A percentile compares a stretch with the other conserved stretches of the same genome.
Evolutionary conservation across 164 flowering plant genomes (phyloP).

Genomic region (Tetrastigma voinierianum): DNA sequence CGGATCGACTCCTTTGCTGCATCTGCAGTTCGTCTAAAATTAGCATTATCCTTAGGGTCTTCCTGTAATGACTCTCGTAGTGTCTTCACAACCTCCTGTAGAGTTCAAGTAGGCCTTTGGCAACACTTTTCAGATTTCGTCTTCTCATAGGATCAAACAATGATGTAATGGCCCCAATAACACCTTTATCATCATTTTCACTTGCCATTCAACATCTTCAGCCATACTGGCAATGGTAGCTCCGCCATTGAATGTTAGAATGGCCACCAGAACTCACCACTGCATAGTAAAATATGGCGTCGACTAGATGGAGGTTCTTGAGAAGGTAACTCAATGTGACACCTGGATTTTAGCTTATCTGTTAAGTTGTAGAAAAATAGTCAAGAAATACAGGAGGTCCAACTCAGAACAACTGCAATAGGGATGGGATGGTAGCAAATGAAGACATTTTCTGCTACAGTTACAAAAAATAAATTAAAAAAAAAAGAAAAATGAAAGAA

Average conservation of each 20-base stretch:
- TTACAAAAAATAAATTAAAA: too few relatives aligned
- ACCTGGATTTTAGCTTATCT: constrained; percentile 41
- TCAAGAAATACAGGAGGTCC: constrained; percentile 8
- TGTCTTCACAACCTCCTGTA: constrained; percentile 82
- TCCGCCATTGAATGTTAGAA: constrained; percentile 27
- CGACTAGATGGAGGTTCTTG: constrained; percentile 26
- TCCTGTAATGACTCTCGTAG: constrained; percentile 80
- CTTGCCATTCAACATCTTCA: constrained; percentile 35
- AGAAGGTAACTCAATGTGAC: constrained; percentile 17
- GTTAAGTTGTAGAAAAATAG: constrained; percentile 28
- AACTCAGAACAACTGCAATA: neutral
- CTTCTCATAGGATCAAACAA: constrained; percentile 86
- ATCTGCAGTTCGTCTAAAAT: constrained; percentile 88
- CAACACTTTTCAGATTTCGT: constrained; percentile 79
- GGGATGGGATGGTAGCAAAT: neutral
- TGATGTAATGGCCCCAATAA: constrained; percentile 64
- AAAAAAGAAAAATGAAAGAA: too few relatives aligned
- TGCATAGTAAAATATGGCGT: constrained; percentile 22
- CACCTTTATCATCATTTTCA: constrained; percentile 45
- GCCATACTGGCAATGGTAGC: constrained; percentile 42
- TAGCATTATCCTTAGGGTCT: constrained; percentile 68
- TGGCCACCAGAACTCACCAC: constrained; percentile 33
- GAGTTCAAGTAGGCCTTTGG: constrained; percentile 93
- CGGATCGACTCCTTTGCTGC: constrained; percentile 93
- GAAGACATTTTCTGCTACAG: neutral